These are phyloP conservation scores for Xylaria arbuscula DNA, from an alignment of 2,329 filamentous ascomycete species.

Conservation along the genomic window DNA sequence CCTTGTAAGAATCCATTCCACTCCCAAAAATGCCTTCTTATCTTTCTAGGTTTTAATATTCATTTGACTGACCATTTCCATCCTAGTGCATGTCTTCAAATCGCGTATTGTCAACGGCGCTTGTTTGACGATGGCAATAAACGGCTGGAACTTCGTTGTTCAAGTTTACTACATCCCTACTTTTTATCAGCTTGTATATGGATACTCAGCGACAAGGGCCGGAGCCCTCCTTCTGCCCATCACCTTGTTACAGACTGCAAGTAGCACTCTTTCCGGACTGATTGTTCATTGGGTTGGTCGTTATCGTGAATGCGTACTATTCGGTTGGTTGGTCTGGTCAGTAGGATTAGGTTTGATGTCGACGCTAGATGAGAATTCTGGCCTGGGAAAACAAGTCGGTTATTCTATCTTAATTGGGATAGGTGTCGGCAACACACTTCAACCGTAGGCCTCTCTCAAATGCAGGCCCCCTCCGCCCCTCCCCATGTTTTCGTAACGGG, in stretches of 20 bases:
- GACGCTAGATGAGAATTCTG: background rate
- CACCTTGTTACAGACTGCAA: conserved; percentile 58
- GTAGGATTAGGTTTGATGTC: background rate
- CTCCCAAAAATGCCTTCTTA: background rate
- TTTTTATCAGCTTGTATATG: conserved; percentile 60
- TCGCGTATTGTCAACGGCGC: conserved; percentile 64
- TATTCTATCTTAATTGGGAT: background rate
- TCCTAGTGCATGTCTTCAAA: conserved; percentile 64
- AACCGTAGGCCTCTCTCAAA: background rate
- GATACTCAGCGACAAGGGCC: conserved; percentile 56
- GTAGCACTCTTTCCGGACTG: conserved; percentile 63
- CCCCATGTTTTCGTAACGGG: background rate
- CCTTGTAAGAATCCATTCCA: conserved; percentile 51
- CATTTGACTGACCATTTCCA: conserved; percentile 14
- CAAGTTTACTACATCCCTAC: conserved; percentile 62
- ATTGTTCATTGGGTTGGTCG: conserved; percentile 64
- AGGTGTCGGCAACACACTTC: background rate
- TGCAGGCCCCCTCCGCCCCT: too few relatives aligned
- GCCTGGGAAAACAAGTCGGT: background rate
- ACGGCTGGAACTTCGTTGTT: conserved; percentile 69
- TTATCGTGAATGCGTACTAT: conserved; percentile 65
- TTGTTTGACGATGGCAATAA: conserved; percentile 67
- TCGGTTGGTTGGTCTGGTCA: conserved; percentile 52
- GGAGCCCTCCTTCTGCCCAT: conserved; percentile 57
- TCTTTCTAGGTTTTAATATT: conserved; percentile 2